phyloP scores from a whole-genome alignment of 2,329 filamentous ascomycete species.

The Emergomyces orientalis region DNA sequence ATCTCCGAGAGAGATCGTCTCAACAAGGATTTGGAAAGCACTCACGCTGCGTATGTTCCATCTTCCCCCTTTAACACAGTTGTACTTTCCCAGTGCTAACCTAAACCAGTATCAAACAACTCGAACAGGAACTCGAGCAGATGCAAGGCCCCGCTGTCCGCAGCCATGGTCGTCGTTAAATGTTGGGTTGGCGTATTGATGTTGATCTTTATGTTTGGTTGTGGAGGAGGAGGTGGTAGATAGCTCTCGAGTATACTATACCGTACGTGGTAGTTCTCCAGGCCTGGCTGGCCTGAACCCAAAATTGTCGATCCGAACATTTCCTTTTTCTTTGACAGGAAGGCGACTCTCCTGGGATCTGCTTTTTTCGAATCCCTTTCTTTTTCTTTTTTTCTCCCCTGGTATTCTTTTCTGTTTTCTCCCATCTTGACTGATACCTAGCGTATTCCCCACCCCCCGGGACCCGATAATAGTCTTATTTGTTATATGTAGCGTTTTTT shows the following conservation, averaged over 20 bases:
- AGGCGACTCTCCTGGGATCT: constrained; percentile 23
- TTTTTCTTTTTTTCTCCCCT: constrained; percentile 13
- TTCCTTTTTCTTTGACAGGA: constrained; percentile 14
- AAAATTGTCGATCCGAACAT: constrained; percentile 6
- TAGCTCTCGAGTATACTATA: constrained; percentile 12
- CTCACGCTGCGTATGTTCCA: constrained; percentile 61
- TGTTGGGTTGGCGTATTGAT: constrained; percentile 6
- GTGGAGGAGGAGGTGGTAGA: constrained; percentile 8
- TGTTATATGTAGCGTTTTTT: constrained; percentile 33
- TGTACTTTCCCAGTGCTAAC: constrained; percentile 21
- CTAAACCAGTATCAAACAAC: constrained; percentile 38
- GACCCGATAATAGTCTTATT: constrained; percentile 33
- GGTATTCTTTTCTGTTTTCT: neutral
- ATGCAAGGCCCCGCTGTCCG: constrained; percentile 86
- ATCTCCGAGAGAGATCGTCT: constrained; percentile 96
- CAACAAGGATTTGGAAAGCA: constrained; percentile 99
- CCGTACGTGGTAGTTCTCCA: constrained; percentile 8
- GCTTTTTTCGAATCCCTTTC: constrained; percentile 17
- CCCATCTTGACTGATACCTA: constrained; percentile 30
- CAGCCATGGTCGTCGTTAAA: constrained; percentile 84
- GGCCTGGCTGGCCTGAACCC: constrained; percentile 6
- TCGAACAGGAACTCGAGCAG: constrained; percentile 80
- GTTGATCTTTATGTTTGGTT: neutral
- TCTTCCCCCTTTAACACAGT: neutral
- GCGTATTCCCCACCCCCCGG: constrained; percentile 30